Evolutionary conservation across 1,139 yeast species (phyloP).

Genomic region (Diutina pseudorugosa): DNA sequence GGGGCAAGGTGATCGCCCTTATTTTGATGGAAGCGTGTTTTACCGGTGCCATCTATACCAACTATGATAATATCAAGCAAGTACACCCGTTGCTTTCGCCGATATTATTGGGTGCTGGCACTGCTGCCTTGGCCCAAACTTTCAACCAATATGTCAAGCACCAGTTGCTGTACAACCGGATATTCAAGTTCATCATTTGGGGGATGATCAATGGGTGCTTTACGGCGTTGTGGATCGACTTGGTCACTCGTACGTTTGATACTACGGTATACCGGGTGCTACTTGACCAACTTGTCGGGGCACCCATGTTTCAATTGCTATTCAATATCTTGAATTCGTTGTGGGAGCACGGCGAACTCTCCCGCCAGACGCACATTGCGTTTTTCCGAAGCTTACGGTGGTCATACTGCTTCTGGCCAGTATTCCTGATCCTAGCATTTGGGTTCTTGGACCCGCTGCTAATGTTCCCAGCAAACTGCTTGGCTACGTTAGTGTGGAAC

Average conservation of each 20-base stretch:
- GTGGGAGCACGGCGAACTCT: constrained; percentile 42
- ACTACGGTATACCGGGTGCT: constrained; percentile 25
- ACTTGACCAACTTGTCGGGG: constrained; percentile 44
- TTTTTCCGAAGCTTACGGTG: constrained; percentile 37
- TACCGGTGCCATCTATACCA: constrained; percentile 6
- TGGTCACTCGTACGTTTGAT: constrained; percentile 26
- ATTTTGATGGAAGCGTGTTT: constrained; percentile 6
- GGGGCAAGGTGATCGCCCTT: not conserved
- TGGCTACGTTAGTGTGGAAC: constrained; percentile 46
- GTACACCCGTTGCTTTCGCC: constrained; percentile 15
- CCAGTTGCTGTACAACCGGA: constrained; percentile 26
- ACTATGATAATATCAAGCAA: constrained; percentile 7
- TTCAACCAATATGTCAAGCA: constrained; percentile 35
- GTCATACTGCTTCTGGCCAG: constrained; percentile 50
- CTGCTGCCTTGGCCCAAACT: constrained; percentile 50
- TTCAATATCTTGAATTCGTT: constrained; percentile 36
- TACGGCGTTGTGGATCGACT: constrained; percentile 46
- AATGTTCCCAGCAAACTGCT: constrained; percentile 47
- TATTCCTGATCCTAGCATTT: constrained; percentile 39
- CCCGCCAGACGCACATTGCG: constrained; percentile 14
- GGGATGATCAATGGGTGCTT: constrained; percentile 49
- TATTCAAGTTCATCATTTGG: constrained; percentile 44
- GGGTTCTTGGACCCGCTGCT: constrained; percentile 32
- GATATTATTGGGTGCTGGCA: constrained; percentile 29
- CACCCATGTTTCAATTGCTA: constrained; percentile 40